These are phyloP conservation scores for Chenopodium quinoa DNA, from an alignment of 148 eudicot genomes.

Conservation along the genomic window DNA sequence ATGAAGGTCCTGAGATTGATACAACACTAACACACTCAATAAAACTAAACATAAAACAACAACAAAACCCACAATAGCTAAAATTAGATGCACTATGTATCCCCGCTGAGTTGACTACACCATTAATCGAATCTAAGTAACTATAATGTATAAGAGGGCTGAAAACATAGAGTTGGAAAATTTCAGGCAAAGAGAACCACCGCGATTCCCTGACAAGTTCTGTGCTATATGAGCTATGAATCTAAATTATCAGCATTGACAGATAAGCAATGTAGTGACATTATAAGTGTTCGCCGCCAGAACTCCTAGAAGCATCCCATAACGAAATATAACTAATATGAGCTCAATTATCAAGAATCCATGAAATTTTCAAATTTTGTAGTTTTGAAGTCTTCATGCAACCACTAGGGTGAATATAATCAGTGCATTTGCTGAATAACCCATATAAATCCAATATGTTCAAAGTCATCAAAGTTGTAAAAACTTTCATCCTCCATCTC, in stretches of 20 bases:
- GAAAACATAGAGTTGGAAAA: no score
- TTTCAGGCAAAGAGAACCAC: neutral
- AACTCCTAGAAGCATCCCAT: neutral
- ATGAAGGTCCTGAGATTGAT: slow-evolving; percentile 26
- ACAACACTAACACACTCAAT: neutral
- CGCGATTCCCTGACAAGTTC: no score
- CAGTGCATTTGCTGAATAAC: neutral
- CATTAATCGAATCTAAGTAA: no score
- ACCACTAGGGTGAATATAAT: neutral
- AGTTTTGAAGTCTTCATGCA: neutral
- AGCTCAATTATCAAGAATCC: neutral
- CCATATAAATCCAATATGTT: neutral
- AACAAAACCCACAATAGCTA: neutral
- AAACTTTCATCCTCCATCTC: neutral
- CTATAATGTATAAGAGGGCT: no score
- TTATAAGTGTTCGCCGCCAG: neutral
- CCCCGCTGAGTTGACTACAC: neutral
- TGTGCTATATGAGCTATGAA: neutral
- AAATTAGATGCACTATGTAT: slow-evolving; percentile 1
- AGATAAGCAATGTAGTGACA: neutral
- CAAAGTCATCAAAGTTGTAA: neutral
- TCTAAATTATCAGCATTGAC: neutral
- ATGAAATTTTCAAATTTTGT: neutral
- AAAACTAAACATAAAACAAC: no score
- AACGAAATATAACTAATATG: neutral